Conservation (phyloP, 768 basidiomycete species). For the Melanogaster broomeanus region DNA sequence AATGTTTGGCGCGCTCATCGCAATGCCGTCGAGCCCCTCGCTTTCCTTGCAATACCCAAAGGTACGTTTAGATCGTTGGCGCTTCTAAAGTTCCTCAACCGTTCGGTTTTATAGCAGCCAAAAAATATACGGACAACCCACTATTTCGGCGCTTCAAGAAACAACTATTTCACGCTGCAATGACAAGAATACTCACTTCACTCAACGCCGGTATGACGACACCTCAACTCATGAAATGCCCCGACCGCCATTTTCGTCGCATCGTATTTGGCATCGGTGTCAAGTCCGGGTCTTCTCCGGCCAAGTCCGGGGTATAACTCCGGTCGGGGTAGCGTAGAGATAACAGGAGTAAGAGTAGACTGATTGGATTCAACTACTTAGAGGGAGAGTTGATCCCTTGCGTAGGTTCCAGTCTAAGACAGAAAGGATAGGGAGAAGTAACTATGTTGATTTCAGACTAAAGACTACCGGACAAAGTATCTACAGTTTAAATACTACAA, state of each 20-base stretch:
- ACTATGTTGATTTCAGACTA: too few relatives aligned
- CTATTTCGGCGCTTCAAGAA: slow-evolving; percentile 29
- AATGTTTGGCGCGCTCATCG: slow-evolving; percentile 6
- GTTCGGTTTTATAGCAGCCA: background rate
- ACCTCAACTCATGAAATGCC: slow-evolving; percentile 23
- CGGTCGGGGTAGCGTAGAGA: too few relatives aligned
- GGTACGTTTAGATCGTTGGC: slow-evolving; percentile 7
- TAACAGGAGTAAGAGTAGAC: too few relatives aligned
- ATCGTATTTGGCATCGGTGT: slow-evolving; percentile 27
- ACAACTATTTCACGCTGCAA: slow-evolving; percentile 35
- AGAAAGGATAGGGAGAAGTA: too few relatives aligned
- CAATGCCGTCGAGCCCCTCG: slow-evolving; percentile 11
- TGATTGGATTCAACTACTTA: too few relatives aligned
- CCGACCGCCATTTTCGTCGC: slow-evolving; percentile 23
- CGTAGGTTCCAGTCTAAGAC: too few relatives aligned
- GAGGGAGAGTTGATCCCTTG: too few relatives aligned
- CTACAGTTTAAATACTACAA: too few relatives aligned
- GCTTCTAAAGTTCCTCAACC: background rate
- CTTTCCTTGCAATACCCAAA: slow-evolving; percentile 32
- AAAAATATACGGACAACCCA: slow-evolving; percentile 1
- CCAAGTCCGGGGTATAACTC: too few relatives aligned
- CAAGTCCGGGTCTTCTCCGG: too few relatives aligned
- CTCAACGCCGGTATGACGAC: slow-evolving; percentile 25
- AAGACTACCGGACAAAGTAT: too few relatives aligned
- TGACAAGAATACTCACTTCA: slow-evolving; percentile 10